phyloP scores from a whole-genome alignment of 345 rosid species.

The Populus simonii region DNA sequence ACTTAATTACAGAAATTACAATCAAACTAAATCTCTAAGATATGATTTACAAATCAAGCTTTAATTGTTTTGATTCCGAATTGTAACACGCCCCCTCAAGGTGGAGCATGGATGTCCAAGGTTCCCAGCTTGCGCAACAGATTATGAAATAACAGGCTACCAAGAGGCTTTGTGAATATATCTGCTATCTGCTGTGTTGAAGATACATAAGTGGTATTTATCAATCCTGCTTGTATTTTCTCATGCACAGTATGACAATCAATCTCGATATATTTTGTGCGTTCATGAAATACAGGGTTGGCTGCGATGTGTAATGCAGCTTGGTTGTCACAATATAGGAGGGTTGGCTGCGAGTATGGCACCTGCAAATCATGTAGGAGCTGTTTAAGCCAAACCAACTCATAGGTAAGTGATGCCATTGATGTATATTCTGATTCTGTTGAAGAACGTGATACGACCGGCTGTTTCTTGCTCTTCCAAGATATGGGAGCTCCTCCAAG shows the following conservation, averaged over 20 bases:
- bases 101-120: no score
- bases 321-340: background rate
- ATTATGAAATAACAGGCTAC: no score
- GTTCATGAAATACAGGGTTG: background rate
- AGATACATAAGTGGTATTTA: no score
- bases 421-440: background rate
- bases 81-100: no score
- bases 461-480: background rate
- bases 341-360: background rate
- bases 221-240: background rate
- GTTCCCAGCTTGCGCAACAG: no score
- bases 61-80: no score
- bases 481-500: background rate
- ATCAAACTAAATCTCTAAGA: no score
- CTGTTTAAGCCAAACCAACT: background rate
- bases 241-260: background rate
- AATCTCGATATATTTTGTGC: background rate
- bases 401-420: background rate
- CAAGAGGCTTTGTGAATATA: no score
- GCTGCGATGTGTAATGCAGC: background rate
- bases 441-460: background rate
- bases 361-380: background rate
- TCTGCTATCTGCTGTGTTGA: no score
- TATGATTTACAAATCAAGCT: no score
- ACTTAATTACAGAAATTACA: no score